Evolutionary conservation across 331 rosid genomes (phyloP).

Genomic region (Spiraea crenata): DNA sequence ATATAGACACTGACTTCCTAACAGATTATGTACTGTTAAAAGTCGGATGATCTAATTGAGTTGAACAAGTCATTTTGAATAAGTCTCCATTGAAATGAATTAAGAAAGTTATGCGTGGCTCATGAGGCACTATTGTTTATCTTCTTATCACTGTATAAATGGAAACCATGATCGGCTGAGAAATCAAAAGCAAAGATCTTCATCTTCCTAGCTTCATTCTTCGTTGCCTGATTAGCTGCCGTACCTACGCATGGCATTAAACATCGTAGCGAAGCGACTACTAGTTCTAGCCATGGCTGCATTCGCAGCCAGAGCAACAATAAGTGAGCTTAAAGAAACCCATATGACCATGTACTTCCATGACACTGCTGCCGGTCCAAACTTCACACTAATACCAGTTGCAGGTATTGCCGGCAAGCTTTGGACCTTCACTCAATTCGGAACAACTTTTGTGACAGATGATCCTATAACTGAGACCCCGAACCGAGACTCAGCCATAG

Average conservation of each 20-base stretch:
- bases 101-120: background rate
- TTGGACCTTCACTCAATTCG: constrained; percentile 26
- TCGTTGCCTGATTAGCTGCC: too few relatives aligned
- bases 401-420: constrained; percentile 26
- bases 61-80: background rate
- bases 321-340: constrained; percentile 17
- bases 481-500: background rate
- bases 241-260: background rate
- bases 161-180: background rate
- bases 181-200: too few relatives aligned
- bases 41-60: background rate
- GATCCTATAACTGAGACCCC: constrained; percentile 26
- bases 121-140: too few relatives aligned
- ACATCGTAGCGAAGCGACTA: constrained; percentile 9
- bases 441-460: constrained; percentile 26
- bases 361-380: constrained; percentile 25
- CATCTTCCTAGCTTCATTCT: background rate
- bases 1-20: too few relatives aligned
- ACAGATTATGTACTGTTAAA: too few relatives aligned
- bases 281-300: constrained; percentile 13
- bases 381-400: constrained; percentile 14
- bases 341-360: constrained; percentile 19
- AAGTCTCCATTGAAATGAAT: too few relatives aligned
- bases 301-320: background rate
- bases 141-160: too few relatives aligned